These are phyloP conservation scores for Malbranchea zuffiana DNA, from an alignment of 2,329 filamentous ascomycete species.

Conservation along the genomic window DNA sequence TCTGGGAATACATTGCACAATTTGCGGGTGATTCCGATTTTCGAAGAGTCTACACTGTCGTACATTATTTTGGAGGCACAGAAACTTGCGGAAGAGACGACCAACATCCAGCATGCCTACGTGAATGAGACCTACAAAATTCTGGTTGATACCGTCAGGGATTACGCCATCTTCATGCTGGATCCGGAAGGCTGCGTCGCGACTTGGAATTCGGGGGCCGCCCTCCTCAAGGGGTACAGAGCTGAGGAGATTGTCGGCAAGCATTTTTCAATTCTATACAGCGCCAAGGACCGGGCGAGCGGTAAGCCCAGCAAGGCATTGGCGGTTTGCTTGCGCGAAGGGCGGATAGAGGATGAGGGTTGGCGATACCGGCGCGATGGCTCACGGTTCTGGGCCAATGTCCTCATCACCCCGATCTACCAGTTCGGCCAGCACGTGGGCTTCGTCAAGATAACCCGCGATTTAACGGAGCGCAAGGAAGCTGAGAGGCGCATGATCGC, in stretches of 20 bases:
- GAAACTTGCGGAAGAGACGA: no score
- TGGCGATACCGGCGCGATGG: slow-evolving; percentile 50
- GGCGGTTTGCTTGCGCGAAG: slow-evolving; percentile 43
- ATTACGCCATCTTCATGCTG: slow-evolving; percentile 54
- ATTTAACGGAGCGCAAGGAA: slow-evolving; percentile 46
- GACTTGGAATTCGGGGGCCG: slow-evolving; percentile 49
- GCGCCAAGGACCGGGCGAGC: slow-evolving; percentile 38
- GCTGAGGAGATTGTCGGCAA: slow-evolving; percentile 45
- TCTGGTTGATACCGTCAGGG: slow-evolving; percentile 49
- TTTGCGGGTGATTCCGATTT: slow-evolving; percentile 36
- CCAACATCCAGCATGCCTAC: slow-evolving; percentile 30
- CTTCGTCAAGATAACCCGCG: slow-evolving; percentile 49
- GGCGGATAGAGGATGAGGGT: slow-evolving; percentile 49
- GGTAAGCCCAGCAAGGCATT: slow-evolving; percentile 45
- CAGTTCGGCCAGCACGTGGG: slow-evolving; percentile 43
- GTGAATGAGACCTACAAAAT: slow-evolving; percentile 49
- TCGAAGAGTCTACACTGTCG: slow-evolving; percentile 28
- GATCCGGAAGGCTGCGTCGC: slow-evolving; percentile 45
- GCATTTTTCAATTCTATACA: slow-evolving; percentile 50
- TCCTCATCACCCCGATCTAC: slow-evolving; percentile 48
- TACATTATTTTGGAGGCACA: slow-evolving; percentile 30
- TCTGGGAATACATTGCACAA: slow-evolving; percentile 8
- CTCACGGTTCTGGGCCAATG: slow-evolving; percentile 49
- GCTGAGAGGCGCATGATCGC: slow-evolving; percentile 45
- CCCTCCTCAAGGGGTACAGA: slow-evolving; percentile 46